Evolutionary conservation across 2,329 filamentous ascomycete species (phyloP), one percentile per base, ranked within the genome.

Genomic region (Catunica adiposa): DNA sequence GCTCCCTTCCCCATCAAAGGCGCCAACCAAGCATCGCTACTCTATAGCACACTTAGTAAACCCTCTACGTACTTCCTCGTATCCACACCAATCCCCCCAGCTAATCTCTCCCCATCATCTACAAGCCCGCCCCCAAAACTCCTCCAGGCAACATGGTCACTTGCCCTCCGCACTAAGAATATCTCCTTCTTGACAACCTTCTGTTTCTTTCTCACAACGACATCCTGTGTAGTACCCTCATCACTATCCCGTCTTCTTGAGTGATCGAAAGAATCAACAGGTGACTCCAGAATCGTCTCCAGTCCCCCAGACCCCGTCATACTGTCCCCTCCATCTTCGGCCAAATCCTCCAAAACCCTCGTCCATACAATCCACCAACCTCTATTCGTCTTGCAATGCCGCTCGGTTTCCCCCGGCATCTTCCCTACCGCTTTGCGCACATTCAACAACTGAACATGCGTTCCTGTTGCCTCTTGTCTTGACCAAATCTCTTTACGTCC

Each of bases 31-130:
- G 31, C 23, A 42, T 42, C 47, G 25, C 42, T 20, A 37, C 15
- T 29, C 56, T 58, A 55, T 38, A 58, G 29, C 51, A 58, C 50
- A 38, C 75, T 86, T 65, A 89, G 68, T 56, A 89, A 65, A 1
- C 80, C 80, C 65, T 89, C 84, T 3, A 89, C 79, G 66, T 89
- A 89, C 64, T 76, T 77, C 66, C 81, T 76, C 29, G 84, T 86
- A 70, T 89, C 85, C 34, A 89, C 75, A 0, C 85, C 85, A 60
- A 89, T 86, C 0, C 84, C 85, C 63, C 86, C 81, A 0, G 78
- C 80, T 60, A 88, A 66, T 56, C 76, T 75, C 20, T 73, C 76
- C 1, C 80, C 61, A n/a, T 63, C 64, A 17, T 64, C 56, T 14
- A 53, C 40, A 22, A 60, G 52, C 20, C 53, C 44, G 3, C 53